A percentile compares a stretch with the other conserved stretches of the same genome.
Evolutionary conservation across 345 rosid species (phyloP).

Genomic region (Salix arbutifolia): DNA sequence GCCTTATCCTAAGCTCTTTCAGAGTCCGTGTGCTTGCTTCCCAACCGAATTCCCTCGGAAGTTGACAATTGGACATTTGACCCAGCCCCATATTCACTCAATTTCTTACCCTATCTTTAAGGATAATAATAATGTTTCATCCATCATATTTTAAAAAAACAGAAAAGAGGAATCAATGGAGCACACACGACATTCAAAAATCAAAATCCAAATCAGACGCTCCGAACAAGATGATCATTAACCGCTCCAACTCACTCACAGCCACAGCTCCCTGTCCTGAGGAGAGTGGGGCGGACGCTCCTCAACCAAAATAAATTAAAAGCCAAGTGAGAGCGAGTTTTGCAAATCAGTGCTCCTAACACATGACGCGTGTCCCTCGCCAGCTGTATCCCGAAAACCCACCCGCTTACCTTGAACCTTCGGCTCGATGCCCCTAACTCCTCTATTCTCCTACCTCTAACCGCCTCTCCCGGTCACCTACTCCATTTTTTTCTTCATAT

Average conservation of each 20-base stretch:
- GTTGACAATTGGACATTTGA: too few relatives aligned
- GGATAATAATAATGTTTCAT: too few relatives aligned
- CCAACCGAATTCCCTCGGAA: too few relatives aligned
- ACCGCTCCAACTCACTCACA: not conserved
- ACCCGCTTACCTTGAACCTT: constrained; percentile 63
- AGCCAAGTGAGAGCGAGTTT: constrained; percentile 9
- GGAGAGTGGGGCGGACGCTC: constrained; percentile 50
- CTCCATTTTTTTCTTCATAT: not conserved
- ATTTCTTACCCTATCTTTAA: too few relatives aligned
- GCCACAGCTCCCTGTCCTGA: not conserved
- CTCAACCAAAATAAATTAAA: not conserved
- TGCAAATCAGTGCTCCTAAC: constrained; percentile 32
- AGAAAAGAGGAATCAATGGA: too few relatives aligned
- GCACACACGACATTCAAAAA: too few relatives aligned
- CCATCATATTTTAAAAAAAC: too few relatives aligned
- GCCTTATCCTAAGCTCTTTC: not conserved
- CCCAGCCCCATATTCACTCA: too few relatives aligned
- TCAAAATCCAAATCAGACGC: too few relatives aligned
- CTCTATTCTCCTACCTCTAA: constrained; percentile 7
- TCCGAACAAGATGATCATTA: too few relatives aligned
- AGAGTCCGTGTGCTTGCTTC: not conserved
- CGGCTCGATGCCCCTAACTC: constrained; percentile 47
- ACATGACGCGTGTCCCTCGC: constrained; percentile 64
- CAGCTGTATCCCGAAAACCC: constrained; percentile 83
- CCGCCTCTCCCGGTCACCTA: constrained; percentile 43